Evolutionary conservation across 2,329 filamentous ascomycete genomes (phyloP).

Genomic region (Fusarium sp.): DNA sequence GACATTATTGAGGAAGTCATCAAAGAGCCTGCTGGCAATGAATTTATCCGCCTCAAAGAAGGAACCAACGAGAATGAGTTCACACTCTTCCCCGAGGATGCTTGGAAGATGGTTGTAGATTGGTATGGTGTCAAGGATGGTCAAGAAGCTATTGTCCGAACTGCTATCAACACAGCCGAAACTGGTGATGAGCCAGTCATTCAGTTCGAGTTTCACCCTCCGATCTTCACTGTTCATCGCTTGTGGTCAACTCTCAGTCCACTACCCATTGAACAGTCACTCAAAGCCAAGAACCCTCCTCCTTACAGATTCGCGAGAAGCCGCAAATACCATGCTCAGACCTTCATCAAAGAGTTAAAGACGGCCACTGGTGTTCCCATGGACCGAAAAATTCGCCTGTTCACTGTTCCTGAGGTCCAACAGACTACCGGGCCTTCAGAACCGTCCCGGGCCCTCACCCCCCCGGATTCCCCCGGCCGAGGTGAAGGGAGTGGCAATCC

Average conservation of each 20-base stretch:
- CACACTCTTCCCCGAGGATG: conserved; percentile 79
- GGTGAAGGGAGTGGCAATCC: conserved; percentile 38
- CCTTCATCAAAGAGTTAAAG: conserved; percentile 83
- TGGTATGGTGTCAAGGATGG: conserved; percentile 84
- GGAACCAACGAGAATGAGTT: conserved; percentile 77
- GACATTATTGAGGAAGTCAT: conserved; percentile 77
- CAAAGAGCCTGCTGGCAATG: conserved; percentile 59
- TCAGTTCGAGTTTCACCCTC: conserved; percentile 85
- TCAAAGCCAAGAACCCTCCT: conserved; percentile 69
- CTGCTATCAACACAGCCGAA: conserved; percentile 80
- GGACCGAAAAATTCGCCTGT: conserved; percentile 80
- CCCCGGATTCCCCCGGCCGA: conserved; percentile 54
- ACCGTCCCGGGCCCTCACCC: conserved; percentile 52
- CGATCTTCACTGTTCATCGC: conserved; percentile 85
- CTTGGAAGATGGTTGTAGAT: conserved; percentile 82
- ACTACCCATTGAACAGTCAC: conserved; percentile 65
- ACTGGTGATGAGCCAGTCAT: conserved; percentile 70
- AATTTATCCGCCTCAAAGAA: conserved; percentile 79
- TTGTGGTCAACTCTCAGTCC: conserved; percentile 72
- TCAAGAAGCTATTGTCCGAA: conserved; percentile 77
- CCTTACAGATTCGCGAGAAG: conserved; percentile 78
- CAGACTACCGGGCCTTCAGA: conserved; percentile 50
- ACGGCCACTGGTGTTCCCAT: conserved; percentile 72
- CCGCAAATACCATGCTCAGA: conserved; percentile 73
- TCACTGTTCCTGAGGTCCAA: conserved; percentile 67